Evolutionary conservation across 129 eudicot genomes (phyloP).

Genomic region (Heracleum sosnowskyi): DNA sequence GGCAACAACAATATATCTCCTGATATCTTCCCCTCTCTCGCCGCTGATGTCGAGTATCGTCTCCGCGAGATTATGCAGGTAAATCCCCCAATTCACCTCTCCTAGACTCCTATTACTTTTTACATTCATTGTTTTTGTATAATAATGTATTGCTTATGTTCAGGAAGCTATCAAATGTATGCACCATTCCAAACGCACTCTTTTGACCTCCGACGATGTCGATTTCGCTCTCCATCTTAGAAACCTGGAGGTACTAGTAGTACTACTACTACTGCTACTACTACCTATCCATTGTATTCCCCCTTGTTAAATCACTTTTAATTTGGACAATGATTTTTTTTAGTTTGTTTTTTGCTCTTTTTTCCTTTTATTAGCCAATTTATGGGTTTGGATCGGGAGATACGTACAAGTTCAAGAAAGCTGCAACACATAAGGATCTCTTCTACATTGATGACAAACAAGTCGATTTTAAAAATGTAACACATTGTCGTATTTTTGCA

Average conservation of each 20-base stretch:
- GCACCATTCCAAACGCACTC: conserved; percentile 85
- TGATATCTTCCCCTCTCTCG: conserved; percentile 64
- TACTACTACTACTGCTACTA: too few species aligned
- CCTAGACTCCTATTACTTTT: not conserved
- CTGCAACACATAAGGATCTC: conserved; percentile 71
- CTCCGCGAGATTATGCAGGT: conserved; percentile 97
- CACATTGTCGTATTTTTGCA: not conserved
- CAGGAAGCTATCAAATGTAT: conserved; percentile 95
- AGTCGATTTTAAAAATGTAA: conserved; percentile 80
- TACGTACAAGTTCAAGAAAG: conserved; percentile 70
- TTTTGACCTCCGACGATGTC: conserved; percentile 66
- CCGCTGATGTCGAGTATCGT: conserved; percentile 83
- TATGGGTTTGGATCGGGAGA: conserved; percentile 81
- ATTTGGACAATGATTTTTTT: too few species aligned
- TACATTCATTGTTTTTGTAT: not conserved
- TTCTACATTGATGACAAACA: conserved; percentile 77
- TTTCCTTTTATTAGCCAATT: conserved; percentile 41
- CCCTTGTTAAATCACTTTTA: not conserved
- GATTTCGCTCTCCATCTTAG: conserved; percentile 72
- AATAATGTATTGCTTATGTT: not conserved
- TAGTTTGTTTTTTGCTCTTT: too few species aligned
- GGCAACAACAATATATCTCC: conserved; percentile 68
- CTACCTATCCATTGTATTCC: not conserved
- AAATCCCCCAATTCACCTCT: not conserved
- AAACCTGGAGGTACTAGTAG: conserved; percentile 63